Evolutionary conservation across 192 early-diverging fungal species (phyloP).

Genomic region (Backusella mclennaniae): DNA sequence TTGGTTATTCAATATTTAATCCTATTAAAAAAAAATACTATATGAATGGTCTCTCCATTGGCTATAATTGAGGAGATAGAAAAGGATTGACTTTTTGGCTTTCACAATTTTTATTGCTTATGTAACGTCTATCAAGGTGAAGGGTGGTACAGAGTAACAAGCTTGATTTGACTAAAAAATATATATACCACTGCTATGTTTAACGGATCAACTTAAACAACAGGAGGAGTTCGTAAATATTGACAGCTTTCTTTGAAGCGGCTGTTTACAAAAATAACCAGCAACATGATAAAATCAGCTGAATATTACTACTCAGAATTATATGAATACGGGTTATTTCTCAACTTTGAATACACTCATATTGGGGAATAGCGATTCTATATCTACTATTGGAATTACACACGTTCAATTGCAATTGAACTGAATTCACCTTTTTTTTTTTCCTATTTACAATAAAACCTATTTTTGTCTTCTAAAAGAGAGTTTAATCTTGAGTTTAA

Average conservation of each 20-base stretch:
- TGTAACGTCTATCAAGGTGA: neutral
- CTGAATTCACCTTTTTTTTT: neutral
- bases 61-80: neutral
- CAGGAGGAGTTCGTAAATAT: neutral
- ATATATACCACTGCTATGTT: neutral
- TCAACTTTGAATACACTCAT: neutral
- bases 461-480: neutral
- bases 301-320: neutral
- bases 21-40: too few species aligned
- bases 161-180: neutral
- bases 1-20: neutral
- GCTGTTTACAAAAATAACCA: neutral
- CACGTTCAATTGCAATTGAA: too few species aligned
- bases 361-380: neutral
- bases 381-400: neutral
- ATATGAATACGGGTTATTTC: neutral
- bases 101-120: neutral
- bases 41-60: neutral
- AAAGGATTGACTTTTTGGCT: neutral
- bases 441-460: neutral
- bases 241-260: neutral
- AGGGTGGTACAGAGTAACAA: neutral
- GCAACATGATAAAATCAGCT: neutral
- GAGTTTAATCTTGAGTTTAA: neutral
- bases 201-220: neutral